These are phyloP conservation scores for Quercus mongolica DNA, from an alignment of 306 rosid genomes.

Conservation along the genomic window DNA sequence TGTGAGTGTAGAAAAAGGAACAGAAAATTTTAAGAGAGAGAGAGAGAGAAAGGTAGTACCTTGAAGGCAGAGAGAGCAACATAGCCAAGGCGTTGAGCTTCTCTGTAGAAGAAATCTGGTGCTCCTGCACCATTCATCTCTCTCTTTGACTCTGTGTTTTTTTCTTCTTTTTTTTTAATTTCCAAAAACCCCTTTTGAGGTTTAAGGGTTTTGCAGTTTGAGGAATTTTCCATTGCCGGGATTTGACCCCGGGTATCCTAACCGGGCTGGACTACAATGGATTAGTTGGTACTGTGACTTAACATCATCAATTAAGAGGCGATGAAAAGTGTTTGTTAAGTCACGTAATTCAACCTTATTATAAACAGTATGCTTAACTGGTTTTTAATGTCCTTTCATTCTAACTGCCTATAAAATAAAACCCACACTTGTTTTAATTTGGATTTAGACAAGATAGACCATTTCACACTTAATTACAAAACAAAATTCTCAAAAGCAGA, in stretches of 20 bases:
- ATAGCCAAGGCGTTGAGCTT: conserved; percentile 92
- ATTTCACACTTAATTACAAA: no score
- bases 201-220: no score
- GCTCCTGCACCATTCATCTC: conserved; percentile 66
- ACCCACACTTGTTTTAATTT: no score
- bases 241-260: conserved; percentile 22
- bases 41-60: conserved; percentile 10
- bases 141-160: not conserved
- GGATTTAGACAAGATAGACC: no score
- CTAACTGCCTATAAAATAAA: no score
- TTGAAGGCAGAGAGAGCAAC: conserved; percentile 95
- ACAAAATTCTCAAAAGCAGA: no score
- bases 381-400: not conserved
- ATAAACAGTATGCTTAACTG: not conserved
- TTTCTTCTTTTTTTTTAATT: no score
- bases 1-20: not conserved
- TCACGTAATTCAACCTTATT: no score
- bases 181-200: not conserved
- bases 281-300: no score
- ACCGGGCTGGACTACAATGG: not conserved
- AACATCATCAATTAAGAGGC: no score
- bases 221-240: not conserved
- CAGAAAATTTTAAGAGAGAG: not conserved
- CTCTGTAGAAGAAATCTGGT: conserved; percentile 92
- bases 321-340: no score